A percentile compares a stretch with the other conserved stretches of the same genome.
Evolutionary conservation across 1,284 basidiomycete genomes (phyloP).

Genomic region (Malassezia vespertilionis): DNA sequence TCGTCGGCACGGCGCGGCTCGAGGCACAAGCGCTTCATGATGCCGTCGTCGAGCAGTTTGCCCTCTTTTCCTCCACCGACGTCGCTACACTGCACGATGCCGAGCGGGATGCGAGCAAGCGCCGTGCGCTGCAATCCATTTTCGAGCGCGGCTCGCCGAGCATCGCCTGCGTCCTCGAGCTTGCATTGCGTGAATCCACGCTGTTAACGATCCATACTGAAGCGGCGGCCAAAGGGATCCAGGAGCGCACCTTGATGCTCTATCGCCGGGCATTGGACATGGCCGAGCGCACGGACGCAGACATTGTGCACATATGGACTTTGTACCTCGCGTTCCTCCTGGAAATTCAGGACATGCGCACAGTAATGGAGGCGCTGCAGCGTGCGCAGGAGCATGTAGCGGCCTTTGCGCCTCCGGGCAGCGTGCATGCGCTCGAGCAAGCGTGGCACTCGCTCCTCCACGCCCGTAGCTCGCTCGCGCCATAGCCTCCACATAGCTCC

Average conservation of each 20-base stretch:
- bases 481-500: constrained; percentile 9
- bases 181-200: background rate
- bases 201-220: background rate
- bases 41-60: constrained; percentile 3
- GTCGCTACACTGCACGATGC: background rate
- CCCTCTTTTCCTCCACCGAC: background rate
- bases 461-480: background rate
- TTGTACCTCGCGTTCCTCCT: constrained; percentile 10
- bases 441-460: constrained; percentile 3
- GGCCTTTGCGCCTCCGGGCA: background rate
- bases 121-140: background rate
- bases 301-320: constrained; percentile 8
- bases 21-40: constrained; percentile 17
- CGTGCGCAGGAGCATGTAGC: constrained; percentile 1
- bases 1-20: constrained; percentile 8
- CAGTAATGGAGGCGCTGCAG: background rate
- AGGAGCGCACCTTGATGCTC: background rate
- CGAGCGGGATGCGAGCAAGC: background rate
- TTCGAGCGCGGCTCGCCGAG: constrained; percentile 7
- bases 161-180: constrained; percentile 5
- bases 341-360: constrained; percentile 5
- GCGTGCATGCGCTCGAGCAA: constrained; percentile 7
- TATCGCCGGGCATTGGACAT: constrained; percentile 10
- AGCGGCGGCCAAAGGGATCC: background rate
- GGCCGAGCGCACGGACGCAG: constrained; percentile 9